Evolutionary conservation across 441 rosid species (phyloP), one percentile per base, ranked within the genome.

Genomic region (Viola pubescens): DNA sequence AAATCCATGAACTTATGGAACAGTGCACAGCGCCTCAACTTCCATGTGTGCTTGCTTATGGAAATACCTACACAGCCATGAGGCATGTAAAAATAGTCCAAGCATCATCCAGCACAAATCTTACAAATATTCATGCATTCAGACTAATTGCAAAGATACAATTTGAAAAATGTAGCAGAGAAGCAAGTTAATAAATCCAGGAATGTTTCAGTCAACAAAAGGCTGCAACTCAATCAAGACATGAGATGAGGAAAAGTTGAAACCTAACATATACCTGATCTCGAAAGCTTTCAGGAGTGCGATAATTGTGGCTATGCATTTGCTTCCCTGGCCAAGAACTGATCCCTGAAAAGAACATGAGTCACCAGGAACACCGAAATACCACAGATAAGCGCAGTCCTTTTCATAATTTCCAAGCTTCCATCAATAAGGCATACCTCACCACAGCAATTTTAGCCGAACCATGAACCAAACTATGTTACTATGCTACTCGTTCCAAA

Each of bases 301-400:
- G 87, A 48, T 89, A 89, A 55, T 85, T 89, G 79, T 91, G 98
- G 66, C 95, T 85, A 74, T 91, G 97, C 64, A 89, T 77, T 75
- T 91, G 91, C 76, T 82, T 83, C 58, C 97, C 98, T 6, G 95
- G 94, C 98, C 98, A 91, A 52, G 70, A 62, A 69, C 73, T 45
- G 55, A 89, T 77, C 60, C 97, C 98, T 91, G 61, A 13, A 72
- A 63, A 50, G n/a, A 48, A 1, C 34, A 26, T 0, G 3, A 26
- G 34, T 6, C 8, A 48, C 13, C 50, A 48, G 13, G 50, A 48
- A 48, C 16, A 48, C 50, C 19, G 13, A 11, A 48, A 48, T 48
- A 11, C 19, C 50, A n/a, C 50, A 48, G 50, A 4, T 4, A 48
- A 48, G 37, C 7, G 34, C 52, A 49, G 6, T 49, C 52, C 19